A percentile compares a stretch with the other conserved stretches of the same genome.
Conservation (phyloP, 2,329 filamentous ascomycete species). For the Cryoendolithus antarcticus region DNA sequence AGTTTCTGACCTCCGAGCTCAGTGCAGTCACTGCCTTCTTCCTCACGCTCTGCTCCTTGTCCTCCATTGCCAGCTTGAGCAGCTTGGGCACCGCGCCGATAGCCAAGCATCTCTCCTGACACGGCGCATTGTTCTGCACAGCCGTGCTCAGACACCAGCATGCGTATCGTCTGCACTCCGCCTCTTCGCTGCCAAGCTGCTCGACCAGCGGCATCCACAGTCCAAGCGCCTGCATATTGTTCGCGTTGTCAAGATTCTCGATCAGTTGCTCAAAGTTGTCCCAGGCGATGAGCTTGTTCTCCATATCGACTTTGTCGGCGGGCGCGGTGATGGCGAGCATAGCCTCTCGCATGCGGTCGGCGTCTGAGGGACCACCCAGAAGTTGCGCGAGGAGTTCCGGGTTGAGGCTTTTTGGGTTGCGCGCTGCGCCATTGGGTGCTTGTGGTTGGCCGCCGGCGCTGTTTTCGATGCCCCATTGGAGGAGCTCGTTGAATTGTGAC, state of each 20-base stretch:
- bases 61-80: constrained; percentile 50
- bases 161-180: constrained; percentile 67
- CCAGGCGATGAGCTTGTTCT: constrained; percentile 71
- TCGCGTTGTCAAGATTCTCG: constrained; percentile 90
- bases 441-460: constrained; percentile 29
- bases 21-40: constrained; percentile 85
- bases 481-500: constrained; percentile 51
- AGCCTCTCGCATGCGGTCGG: constrained; percentile 77
- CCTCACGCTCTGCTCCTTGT: constrained; percentile 51
- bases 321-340: constrained; percentile 62
- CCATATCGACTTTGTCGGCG: constrained; percentile 46
- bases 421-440: constrained; percentile 8
- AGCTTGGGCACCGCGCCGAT: constrained; percentile 59
- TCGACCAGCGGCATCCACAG: constrained; percentile 73
- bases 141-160: constrained; percentile 93
- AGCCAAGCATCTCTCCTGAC: constrained; percentile 58
- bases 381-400: constrained; percentile 63
- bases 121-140: constrained; percentile 86
- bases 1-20: constrained; percentile 77
- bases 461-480: constrained; percentile 67
- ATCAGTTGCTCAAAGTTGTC: constrained; percentile 93
- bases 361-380: constrained; percentile 75
- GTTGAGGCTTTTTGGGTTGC: constrained; percentile 41
- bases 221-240: constrained; percentile 68
- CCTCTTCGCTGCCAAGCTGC: constrained; percentile 54